Evolutionary conservation across 176 grass and related monocot species (phyloP).

Genomic region (Rhipidocladum racemiflorum): DNA sequence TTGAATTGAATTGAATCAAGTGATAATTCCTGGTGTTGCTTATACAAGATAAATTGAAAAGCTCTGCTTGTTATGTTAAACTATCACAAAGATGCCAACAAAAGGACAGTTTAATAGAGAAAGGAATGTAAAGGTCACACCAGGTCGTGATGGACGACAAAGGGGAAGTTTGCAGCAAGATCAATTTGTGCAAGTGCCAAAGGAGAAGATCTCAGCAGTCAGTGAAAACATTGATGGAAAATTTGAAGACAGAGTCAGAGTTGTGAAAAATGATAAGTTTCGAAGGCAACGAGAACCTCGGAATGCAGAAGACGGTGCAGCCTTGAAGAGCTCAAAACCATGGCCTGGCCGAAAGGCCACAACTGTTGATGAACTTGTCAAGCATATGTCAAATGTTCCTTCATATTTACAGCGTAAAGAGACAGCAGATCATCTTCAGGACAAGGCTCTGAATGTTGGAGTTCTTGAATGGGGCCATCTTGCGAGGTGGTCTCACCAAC

Average conservation of each 20-base stretch:
- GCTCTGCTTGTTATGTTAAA: slow-evolving; percentile 42
- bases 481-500: slow-evolving; percentile 65
- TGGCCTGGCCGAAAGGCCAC: slow-evolving; percentile 66
- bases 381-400: slow-evolving; percentile 92
- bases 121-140: slow-evolving; percentile 31
- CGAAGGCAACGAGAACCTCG: slow-evolving; percentile 24
- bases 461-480: slow-evolving; percentile 90
- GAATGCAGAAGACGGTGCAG: slow-evolving; percentile 31
- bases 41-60: slow-evolving; percentile 9
- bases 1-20: slow-evolving; percentile 10
- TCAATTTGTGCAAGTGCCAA: slow-evolving; percentile 38
- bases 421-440: slow-evolving; percentile 54
- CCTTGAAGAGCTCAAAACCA: slow-evolving; percentile 68
- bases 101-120: slow-evolving; percentile 43
- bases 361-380: slow-evolving; percentile 76
- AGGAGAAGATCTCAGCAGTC: slow-evolving; percentile 28
- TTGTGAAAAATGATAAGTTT: slow-evolving; percentile 50
- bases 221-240: slow-evolving; percentile 42
- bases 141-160: slow-evolving; percentile 26
- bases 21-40: slow-evolving; percentile 3
- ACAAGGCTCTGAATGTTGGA: slow-evolving; percentile 80
- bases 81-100: slow-evolving; percentile 37
- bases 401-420: slow-evolving; percentile 66
- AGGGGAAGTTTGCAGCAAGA: slow-evolving; percentile 39
- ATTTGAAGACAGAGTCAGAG: slow-evolving; percentile 61